Conservation (phyloP, 805 yeast genomes). For the Starmerella khaoyaiensis region DNA sequence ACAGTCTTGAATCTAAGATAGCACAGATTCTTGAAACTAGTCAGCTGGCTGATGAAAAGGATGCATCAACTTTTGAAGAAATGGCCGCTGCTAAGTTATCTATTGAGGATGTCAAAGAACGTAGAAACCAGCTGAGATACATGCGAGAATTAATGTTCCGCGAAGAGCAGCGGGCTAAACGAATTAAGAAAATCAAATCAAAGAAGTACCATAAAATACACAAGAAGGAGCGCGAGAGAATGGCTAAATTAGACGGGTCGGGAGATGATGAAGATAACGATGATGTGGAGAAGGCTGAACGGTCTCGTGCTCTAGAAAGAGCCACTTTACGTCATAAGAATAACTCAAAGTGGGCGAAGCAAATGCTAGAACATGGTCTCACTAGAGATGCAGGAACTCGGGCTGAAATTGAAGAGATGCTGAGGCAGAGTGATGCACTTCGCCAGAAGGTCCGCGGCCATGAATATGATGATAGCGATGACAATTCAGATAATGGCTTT, state of each 20-base stretch:
- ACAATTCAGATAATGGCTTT: conserved; percentile 33
- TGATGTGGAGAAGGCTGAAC: conserved; percentile 50
- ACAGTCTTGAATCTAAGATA: conserved; percentile 55
- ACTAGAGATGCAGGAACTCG: conserved; percentile 74
- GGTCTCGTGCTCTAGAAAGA: conserved; percentile 76
- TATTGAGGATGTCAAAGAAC: conserved; percentile 60
- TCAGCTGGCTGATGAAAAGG: conserved; percentile 53
- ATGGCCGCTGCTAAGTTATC: conserved; percentile 70
- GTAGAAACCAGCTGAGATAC: conserved; percentile 70
- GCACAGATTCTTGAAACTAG: conserved; percentile 50
- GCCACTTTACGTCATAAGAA: conserved; percentile 86
- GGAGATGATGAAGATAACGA: conserved; percentile 36
- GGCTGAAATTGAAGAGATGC: conserved; percentile 88
- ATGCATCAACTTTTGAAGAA: conserved; percentile 77
- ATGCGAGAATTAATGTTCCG: conserved; percentile 96
- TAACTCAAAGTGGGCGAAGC: conserved; percentile 78
- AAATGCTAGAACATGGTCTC: conserved; percentile 80
- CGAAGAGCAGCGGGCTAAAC: conserved; percentile 79
- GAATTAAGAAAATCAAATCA: conserved; percentile 89
- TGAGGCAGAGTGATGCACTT: conserved; percentile 70
- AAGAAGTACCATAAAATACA: conserved; percentile 76
- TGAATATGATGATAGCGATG: conserved; percentile 37
- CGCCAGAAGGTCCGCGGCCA: conserved; percentile 59
- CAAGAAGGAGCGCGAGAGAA: conserved; percentile 67
- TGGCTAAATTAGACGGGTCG: conserved; percentile 43